Conservation (phyloP, 2,329 filamentous ascomycete genomes). For the Ophiostoma angusticollis region DNA sequence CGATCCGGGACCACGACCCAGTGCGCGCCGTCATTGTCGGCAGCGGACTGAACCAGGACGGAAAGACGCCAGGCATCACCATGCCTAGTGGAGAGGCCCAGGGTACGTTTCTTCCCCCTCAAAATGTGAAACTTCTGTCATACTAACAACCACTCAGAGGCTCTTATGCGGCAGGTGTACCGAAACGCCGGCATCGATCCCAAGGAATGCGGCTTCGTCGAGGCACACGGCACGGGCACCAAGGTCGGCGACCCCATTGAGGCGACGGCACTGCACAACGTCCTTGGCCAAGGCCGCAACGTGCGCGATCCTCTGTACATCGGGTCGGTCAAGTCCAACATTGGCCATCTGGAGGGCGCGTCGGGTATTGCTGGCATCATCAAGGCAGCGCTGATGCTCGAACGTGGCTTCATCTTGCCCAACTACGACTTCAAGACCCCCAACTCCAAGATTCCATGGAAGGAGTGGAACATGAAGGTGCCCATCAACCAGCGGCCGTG, state of each 20-base stretch:
- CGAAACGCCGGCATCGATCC: constrained; percentile 25
- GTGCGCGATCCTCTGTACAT: constrained; percentile 19
- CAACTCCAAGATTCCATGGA: constrained; percentile 35
- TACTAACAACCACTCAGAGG: not conserved
- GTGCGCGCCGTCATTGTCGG: constrained; percentile 38
- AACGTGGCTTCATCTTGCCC: constrained; percentile 35
- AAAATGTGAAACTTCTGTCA: not conserved
- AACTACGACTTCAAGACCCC: constrained; percentile 37
- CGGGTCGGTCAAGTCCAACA: constrained; percentile 26
- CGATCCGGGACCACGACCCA: constrained; percentile 40
- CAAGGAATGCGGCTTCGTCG: constrained; percentile 29
- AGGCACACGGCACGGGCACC: constrained; percentile 46
- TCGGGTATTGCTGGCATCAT: constrained; percentile 38
- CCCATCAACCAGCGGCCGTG: constrained; percentile 31
- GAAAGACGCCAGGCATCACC: constrained; percentile 42
- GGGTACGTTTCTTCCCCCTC: constrained; percentile 16
- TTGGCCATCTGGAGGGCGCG: constrained; percentile 38
- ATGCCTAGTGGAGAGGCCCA: constrained; percentile 41
- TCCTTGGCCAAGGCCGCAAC: constrained; percentile 19
- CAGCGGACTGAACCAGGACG: constrained; percentile 43
- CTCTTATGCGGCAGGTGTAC: constrained; percentile 32
- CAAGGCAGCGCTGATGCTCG: constrained; percentile 38
- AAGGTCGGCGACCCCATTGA: constrained; percentile 43
- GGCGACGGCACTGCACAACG: constrained; percentile 26
- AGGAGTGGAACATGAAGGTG: constrained; percentile 37